phyloP scores from a whole-genome alignment of 2,329 filamentous ascomycete species.

The Colletotrichum sp. region DNA sequence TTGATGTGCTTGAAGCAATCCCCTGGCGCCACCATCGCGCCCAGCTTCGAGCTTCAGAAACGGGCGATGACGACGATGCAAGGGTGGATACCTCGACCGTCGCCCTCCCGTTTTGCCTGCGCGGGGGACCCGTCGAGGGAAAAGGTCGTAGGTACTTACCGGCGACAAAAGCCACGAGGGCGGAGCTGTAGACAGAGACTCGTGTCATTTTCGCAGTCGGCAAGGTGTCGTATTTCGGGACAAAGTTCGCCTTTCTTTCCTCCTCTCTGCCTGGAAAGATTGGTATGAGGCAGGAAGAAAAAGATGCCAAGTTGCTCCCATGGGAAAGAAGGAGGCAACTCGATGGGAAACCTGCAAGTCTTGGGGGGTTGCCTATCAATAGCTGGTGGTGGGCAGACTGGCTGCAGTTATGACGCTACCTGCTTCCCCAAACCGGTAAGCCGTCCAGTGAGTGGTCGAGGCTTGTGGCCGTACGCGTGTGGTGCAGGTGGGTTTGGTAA shows the following conservation, averaged over 20 bases:
- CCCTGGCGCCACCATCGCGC: not conserved
- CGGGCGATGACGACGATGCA: conserved; percentile 16
- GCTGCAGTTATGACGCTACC: conserved; percentile 20
- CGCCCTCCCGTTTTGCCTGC: not conserved
- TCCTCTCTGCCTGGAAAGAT: conserved; percentile 7
- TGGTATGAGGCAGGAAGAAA: not conserved
- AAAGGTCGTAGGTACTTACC: conserved; percentile 37
- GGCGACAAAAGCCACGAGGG: conserved; percentile 46
- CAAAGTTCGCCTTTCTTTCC: not conserved
- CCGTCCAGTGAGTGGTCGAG: not conserved
- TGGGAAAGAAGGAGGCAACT: not conserved
- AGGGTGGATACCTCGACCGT: not conserved
- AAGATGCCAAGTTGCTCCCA: not conserved
- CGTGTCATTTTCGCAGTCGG: conserved; percentile 42
- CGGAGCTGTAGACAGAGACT: conserved; percentile 45
- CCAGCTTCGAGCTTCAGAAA: not conserved
- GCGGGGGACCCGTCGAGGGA: not conserved
- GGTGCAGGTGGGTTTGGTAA: not conserved
- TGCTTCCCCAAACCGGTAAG: conserved; percentile 11
- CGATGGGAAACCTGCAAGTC: not conserved
- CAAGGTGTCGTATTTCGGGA: not conserved
- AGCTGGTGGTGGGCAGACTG: conserved; percentile 10
- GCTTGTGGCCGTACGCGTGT: not conserved
- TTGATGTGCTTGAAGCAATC: not conserved
- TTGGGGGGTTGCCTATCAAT: not conserved